Conservation (phyloP, 2,329 filamentous ascomycete genomes). For the Fusarium luffae region DNA sequence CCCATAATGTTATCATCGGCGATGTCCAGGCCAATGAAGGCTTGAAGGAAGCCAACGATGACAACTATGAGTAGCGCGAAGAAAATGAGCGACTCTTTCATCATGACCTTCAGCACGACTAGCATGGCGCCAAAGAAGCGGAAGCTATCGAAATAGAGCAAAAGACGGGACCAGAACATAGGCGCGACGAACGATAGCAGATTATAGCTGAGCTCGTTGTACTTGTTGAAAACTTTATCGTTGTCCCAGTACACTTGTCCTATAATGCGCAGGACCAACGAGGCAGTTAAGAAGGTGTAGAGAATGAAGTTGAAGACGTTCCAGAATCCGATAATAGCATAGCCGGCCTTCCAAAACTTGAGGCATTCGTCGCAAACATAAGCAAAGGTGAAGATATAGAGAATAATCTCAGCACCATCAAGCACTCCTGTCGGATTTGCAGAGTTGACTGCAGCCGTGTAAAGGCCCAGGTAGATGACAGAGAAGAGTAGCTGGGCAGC, state of each 20-base stretch:
- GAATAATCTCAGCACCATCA: conserved; percentile 82
- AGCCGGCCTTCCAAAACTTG: conserved; percentile 95
- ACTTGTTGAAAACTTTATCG: conserved; percentile 61
- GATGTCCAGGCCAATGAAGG: conserved; percentile 90
- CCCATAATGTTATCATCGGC: conserved; percentile 76
- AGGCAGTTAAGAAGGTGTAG: conserved; percentile 81
- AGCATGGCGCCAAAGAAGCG: conserved; percentile 99
- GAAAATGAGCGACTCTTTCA: conserved; percentile 95
- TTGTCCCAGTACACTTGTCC: conserved; percentile 73
- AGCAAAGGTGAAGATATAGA: conserved; percentile 92
- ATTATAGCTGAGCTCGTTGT: conserved; percentile 89
- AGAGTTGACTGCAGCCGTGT: conserved; percentile 92
- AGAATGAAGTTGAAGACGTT: conserved; percentile 91
- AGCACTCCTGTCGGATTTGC: conserved; percentile 87
- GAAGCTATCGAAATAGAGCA: conserved; percentile 93
- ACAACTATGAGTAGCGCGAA: conserved; percentile 90
- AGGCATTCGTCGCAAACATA: conserved; percentile 88
- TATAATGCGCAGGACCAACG: conserved; percentile 81
- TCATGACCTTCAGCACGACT: conserved; percentile 94
- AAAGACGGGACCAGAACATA: conserved; percentile 94
- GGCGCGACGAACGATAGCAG: conserved; percentile 93
- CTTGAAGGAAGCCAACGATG: conserved; percentile 88
- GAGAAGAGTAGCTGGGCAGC: conserved; percentile 87
- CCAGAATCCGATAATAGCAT: conserved; percentile 94
- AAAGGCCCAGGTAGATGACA: conserved; percentile 83